phyloP scores from a whole-genome alignment of 2,329 filamentous ascomycete genomes.

The Trichoderma hamatum region DNA sequence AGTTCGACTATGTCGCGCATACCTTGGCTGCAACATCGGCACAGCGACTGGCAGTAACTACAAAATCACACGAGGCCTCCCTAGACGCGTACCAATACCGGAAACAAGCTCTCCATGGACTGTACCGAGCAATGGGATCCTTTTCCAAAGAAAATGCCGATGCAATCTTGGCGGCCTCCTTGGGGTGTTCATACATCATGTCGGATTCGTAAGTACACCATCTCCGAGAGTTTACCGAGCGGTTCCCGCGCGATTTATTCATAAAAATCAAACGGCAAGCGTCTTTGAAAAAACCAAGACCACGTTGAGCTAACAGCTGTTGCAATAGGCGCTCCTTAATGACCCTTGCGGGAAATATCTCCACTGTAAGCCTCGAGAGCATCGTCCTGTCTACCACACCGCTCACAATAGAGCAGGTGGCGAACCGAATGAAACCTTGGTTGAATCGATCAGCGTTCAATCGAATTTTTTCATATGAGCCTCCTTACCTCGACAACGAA shows the following conservation, averaged over 20 bases:
- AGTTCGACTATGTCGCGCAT: conserved; percentile 19
- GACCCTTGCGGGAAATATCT: conserved; percentile 2
- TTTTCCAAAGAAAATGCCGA: conserved; percentile 13
- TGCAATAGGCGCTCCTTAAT: background rate
- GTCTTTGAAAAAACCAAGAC: background rate
- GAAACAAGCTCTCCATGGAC: background rate
- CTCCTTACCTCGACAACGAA: background rate
- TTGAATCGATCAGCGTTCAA: conserved; percentile 9
- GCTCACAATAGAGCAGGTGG: conserved; percentile 13
- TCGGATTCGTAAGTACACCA: background rate
- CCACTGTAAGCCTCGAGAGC: conserved; percentile 16
- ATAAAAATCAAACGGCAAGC: background rate
- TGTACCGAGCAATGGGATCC: conserved; percentile 2
- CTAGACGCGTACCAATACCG: conserved; percentile 2
- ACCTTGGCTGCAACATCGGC: conserved; percentile 17
- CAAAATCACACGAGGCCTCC: conserved; percentile 13
- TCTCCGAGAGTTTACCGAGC: background rate
- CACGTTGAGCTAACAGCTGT: background rate
- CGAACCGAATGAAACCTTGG: conserved; percentile 14
- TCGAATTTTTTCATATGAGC: conserved; percentile 8
- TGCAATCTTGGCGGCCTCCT: conserved; percentile 2
- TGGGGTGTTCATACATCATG: conserved; percentile 16
- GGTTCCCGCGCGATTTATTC: background rate
- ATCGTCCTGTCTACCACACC: background rate
- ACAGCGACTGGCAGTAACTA: conserved; percentile 17